Evolutionary conservation across 1,284 basidiomycete genomes (phyloP), one percentile per base, ranked within the genome.

Genomic region (Mycena citricolor): DNA sequence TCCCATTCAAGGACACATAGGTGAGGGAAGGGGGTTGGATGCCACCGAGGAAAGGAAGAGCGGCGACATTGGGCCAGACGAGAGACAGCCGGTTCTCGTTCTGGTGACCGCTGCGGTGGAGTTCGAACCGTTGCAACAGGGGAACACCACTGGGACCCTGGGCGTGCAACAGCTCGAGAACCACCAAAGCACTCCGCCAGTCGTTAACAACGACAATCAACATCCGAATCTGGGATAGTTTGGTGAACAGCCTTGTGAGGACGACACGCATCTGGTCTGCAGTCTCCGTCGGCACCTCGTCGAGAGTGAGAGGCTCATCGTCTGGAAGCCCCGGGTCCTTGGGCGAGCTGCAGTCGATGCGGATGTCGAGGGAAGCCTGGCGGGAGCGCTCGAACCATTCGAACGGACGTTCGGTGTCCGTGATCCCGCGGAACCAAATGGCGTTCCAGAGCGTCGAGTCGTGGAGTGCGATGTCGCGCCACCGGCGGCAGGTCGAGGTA

Each of bases 381-480:
- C 71, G 72, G 3, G 81, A 71, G 38, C 82, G 69, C 21, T 74
- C 63, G 33, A 84, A 62, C 65, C 74, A 81, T 37, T 67, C 61
- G 32, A 71, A 59, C 4, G 79, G 73, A 17, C 71, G 70, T n/a
- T 63, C 57, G 54, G 73, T 25, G 5, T 74, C 69, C 39, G 71
- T 65, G 12, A 51, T 42, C 32, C 79, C 75, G 35, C 66, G 68
- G 56, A 84, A 77, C 68, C 71, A 76, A 39, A 83, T 68, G 11
- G 73, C 70, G 48, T 70, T 79, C 80, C 80, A 83, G 23, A 83
- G 47, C 13, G 71, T 73, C 4, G 66, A 54, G 46, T 81, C 75
- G 16, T 57, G 57, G 23, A 74, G 56, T 34, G 70, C 69, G 25
- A 74, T 55, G 21, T 59, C 56, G 32, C 81, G 68, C 79, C 77